Evolutionary conservation across 2,329 filamentous ascomycete species (phyloP).

Genomic region (Ceratocystis cubensis): DNA sequence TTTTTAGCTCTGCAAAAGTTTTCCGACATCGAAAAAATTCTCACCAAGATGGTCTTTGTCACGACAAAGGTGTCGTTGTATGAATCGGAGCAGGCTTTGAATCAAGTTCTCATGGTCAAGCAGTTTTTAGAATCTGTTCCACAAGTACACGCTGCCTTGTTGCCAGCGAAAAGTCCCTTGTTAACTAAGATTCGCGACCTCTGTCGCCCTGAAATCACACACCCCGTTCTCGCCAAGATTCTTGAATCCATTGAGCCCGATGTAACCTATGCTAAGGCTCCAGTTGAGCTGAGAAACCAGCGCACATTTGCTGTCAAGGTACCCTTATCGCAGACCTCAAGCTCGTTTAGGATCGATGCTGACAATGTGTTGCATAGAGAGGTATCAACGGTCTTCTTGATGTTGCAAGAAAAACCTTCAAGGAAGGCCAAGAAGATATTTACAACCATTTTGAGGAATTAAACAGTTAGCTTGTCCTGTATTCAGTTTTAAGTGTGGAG

Average conservation of each 20-base stretch:
- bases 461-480: slow-evolving; percentile 35
- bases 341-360: not conserved
- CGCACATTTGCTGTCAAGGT: slow-evolving; percentile 79
- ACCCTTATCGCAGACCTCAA: slow-evolving; percentile 2
- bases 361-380: slow-evolving; percentile 35
- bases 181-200: slow-evolving; percentile 55
- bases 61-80: slow-evolving; percentile 52
- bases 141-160: slow-evolving; percentile 55
- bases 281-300: slow-evolving; percentile 80
- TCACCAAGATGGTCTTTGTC: slow-evolving; percentile 59
- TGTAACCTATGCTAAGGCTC: slow-evolving; percentile 61
- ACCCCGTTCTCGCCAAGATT: slow-evolving; percentile 52
- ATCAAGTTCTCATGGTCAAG: slow-evolving; percentile 77
- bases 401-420: slow-evolving; percentile 77
- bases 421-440: slow-evolving; percentile 71
- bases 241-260: slow-evolving; percentile 64
- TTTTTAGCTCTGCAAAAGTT: slow-evolving; percentile 36
- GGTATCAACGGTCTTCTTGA: slow-evolving; percentile 78
- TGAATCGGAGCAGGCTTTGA: slow-evolving; percentile 67
- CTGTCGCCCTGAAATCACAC: slow-evolving; percentile 52
- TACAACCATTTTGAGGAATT: slow-evolving; percentile 57
- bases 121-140: slow-evolving; percentile 59
- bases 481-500: no score
- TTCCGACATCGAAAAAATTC: slow-evolving; percentile 58
- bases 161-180: slow-evolving; percentile 49